These are phyloP conservation scores for Babesia ovata DNA, from an alignment of 169 alveolate genomes.

Conservation along the genomic window DNA sequence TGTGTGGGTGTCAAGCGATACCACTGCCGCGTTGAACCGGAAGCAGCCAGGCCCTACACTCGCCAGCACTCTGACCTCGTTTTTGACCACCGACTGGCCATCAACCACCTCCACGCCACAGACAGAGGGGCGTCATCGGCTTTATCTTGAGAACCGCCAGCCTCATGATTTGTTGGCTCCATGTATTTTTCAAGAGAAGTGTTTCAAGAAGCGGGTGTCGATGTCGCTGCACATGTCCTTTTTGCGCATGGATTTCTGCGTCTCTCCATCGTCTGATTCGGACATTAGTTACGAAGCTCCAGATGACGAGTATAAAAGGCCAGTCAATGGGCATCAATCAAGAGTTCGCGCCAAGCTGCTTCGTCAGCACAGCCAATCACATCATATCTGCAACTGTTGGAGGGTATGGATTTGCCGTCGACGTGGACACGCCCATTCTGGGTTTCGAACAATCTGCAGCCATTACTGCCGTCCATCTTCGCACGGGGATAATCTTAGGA, in stretches of 20 bases:
- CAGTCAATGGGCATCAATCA: neutral
- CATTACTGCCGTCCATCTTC: neutral
- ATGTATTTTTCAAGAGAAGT: slow-evolving; percentile 54
- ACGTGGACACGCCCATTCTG: neutral
- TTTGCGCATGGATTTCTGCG: slow-evolving; percentile 29
- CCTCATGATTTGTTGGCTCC: slow-evolving; percentile 48
- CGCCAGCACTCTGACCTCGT: slow-evolving; percentile 36
- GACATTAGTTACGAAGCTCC: neutral
- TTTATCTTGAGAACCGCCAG: slow-evolving; percentile 9
- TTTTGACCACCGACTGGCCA: slow-evolving; percentile 26
- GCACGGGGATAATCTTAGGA: neutral
- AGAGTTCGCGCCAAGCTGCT: neutral
- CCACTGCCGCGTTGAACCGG: neutral
- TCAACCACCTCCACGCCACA: neutral
- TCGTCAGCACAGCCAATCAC: neutral
- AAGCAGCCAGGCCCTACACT: neutral
- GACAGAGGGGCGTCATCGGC: slow-evolving; percentile 7
- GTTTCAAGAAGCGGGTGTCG: slow-evolving; percentile 20
- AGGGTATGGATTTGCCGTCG: neutral
- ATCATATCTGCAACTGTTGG: neutral
- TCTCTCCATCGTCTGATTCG: slow-evolving; percentile 1
- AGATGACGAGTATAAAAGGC: neutral
- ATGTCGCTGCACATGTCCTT: slow-evolving; percentile 41
- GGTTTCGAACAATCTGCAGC: neutral
- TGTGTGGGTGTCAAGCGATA: slow-evolving; percentile 23